Conservation (phyloP, 352 stramenopile genomes). For the Phytophthora meadii region DNA sequence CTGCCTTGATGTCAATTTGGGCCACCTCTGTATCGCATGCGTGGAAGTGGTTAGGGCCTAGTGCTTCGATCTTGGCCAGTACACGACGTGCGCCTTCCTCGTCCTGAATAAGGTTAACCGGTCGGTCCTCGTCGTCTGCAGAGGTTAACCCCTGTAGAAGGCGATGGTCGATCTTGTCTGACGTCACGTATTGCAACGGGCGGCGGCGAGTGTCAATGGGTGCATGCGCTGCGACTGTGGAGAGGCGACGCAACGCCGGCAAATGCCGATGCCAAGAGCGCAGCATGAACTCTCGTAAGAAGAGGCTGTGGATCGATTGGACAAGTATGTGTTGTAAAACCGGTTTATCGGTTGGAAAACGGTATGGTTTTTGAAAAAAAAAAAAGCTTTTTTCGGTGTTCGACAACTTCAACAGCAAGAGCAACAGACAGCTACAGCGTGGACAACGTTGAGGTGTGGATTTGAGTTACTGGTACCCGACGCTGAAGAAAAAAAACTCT, state of each 20-base stretch:
- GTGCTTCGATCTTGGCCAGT: slow-evolving; percentile 61
- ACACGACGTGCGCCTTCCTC: slow-evolving; percentile 65
- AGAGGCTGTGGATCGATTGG: not conserved
- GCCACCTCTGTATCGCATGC: slow-evolving; percentile 98
- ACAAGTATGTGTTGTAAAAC: not conserved
- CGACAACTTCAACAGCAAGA: slow-evolving; percentile 1
- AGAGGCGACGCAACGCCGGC: slow-evolving; percentile 13
- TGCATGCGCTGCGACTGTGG: slow-evolving; percentile 6
- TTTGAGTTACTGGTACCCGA: too few relatives aligned
- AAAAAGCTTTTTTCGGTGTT: not conserved
- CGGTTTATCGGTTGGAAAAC: not conserved
- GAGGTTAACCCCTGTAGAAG: slow-evolving; percentile 68
- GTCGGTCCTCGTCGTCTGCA: slow-evolving; percentile 67
- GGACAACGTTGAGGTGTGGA: too few relatives aligned
- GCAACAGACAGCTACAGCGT: too few relatives aligned
- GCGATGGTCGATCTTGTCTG: slow-evolving; percentile 64
- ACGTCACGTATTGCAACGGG: slow-evolving; percentile 68
- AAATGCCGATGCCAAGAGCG: slow-evolving; percentile 4
- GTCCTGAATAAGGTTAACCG: slow-evolving; percentile 86
- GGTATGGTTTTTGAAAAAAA: not conserved
- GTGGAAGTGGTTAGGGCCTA: slow-evolving; percentile 86
- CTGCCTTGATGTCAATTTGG: slow-evolving; percentile 95
- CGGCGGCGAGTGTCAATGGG: not conserved
- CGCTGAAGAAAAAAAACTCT: too few relatives aligned
- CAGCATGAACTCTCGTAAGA: slow-evolving; percentile 7